Evolutionary conservation across 129 eudicot genomes (phyloP).

Genomic region (Deinandra increscens): DNA sequence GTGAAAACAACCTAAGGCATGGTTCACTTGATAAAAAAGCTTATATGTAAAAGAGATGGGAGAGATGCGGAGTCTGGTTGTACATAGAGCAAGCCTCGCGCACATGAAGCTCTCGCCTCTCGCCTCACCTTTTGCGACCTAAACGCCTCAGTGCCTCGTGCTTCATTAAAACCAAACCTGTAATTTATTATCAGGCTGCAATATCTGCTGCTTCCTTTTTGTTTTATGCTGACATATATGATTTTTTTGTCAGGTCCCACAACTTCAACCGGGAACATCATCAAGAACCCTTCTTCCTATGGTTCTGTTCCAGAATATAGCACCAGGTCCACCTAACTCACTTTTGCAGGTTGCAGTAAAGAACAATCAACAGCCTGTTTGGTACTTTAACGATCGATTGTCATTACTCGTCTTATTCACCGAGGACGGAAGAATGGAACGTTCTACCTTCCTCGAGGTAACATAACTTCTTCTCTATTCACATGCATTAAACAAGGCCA

Average conservation of each 20-base stretch:
- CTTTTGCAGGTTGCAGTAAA: constrained; percentile 89
- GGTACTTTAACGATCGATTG: constrained; percentile 80
- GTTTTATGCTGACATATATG: neutral
- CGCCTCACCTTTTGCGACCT: too few relatives aligned
- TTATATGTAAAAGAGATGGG: too few relatives aligned
- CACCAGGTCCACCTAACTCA: constrained; percentile 86
- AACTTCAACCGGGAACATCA: constrained; percentile 88
- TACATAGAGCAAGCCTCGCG: too few relatives aligned
- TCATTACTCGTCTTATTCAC: constrained; percentile 54
- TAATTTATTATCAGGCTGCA: neutral
- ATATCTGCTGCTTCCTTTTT: neutral
- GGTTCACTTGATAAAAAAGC: too few relatives aligned
- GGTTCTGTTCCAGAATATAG: constrained; percentile 83
- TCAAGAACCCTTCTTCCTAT: constrained; percentile 80
- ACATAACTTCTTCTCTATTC: neutral
- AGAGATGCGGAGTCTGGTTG: too few relatives aligned
- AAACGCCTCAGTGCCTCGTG: too few relatives aligned
- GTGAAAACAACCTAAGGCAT: too few relatives aligned
- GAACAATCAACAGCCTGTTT: constrained; percentile 90
- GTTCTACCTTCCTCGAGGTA: constrained; percentile 91
- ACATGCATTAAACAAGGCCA: neutral
- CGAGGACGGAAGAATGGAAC: constrained; percentile 98
- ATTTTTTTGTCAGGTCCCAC: constrained; percentile 57
- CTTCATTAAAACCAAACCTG: too few relatives aligned
- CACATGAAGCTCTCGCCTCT: too few relatives aligned